Conservation (phyloP, 179 eudicot genomes). For the Vitellaria paradoxa region DNA sequence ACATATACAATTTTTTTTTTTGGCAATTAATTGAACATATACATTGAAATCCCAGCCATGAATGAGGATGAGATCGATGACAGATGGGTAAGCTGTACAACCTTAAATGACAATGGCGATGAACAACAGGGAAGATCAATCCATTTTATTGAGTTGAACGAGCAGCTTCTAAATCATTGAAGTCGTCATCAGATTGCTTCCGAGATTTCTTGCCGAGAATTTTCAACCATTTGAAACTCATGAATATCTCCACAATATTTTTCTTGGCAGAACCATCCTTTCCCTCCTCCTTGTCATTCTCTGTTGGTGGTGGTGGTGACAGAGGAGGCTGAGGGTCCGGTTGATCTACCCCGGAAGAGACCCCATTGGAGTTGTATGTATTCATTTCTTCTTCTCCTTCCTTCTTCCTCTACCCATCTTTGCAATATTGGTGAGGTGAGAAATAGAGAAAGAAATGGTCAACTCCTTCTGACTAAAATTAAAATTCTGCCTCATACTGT, state of each 20-base stretch:
- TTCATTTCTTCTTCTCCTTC: constrained; percentile 29
- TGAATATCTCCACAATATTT: constrained; percentile 28
- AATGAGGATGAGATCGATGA: too few relatives aligned
- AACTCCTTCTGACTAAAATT: neutral
- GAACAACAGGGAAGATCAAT: neutral
- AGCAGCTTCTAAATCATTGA: neutral
- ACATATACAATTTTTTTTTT: too few relatives aligned
- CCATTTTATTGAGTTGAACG: neutral
- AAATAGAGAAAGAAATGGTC: constrained; percentile 2
- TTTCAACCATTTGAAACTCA: constrained; percentile 37
- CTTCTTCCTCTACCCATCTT: constrained; percentile 11
- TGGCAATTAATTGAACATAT: too few relatives aligned
- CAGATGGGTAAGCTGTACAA: too few relatives aligned
- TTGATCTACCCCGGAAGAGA: constrained; percentile 52
- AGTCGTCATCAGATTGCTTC: constrained; percentile 5
- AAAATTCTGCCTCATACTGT: neutral
- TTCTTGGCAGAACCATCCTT: constrained; percentile 17
- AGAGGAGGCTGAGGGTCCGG: constrained; percentile 46
- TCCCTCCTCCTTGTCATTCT: constrained; percentile 25
- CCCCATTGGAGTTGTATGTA: constrained; percentile 29
- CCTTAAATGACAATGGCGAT: neutral
- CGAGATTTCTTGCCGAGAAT: constrained; percentile 29
- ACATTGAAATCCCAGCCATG: too few relatives aligned
- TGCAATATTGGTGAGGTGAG: constrained; percentile 3
- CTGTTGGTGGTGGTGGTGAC: constrained; percentile 14